Conservation (phyloP, 805 yeast species). For the Priceomyces castillae region DNA sequence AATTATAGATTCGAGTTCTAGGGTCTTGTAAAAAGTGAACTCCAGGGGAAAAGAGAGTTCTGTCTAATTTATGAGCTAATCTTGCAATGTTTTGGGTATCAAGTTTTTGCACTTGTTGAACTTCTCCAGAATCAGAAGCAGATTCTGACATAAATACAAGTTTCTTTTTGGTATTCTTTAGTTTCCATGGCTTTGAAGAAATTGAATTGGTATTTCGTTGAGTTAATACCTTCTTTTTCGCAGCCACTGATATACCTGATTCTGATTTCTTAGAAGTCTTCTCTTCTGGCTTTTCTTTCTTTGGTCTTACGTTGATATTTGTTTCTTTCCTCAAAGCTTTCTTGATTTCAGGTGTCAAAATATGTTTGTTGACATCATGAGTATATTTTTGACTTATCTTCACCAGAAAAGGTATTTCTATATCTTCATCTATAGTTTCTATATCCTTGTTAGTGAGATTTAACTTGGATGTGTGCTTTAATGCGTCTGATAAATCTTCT, state of each 20-base stretch:
- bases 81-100: conserved; percentile 44
- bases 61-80: conserved; percentile 63
- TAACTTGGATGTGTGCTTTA: conserved; percentile 11
- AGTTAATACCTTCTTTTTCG: not conserved
- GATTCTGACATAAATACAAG: not conserved
- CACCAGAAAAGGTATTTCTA: conserved; percentile 1
- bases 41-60: conserved; percentile 77
- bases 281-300: not conserved
- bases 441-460: conserved; percentile 7
- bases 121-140: conserved; percentile 5
- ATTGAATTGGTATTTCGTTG: not conserved
- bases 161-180: not conserved
- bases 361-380: conserved; percentile 9
- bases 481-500: conserved; percentile 11
- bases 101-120: conserved; percentile 15
- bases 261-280: not conserved
- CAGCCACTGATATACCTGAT: not conserved
- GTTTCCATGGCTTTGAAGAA: not conserved
- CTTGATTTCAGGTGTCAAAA: conserved; percentile 12
- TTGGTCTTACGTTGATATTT: conserved; percentile 1
- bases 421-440: conserved; percentile 10
- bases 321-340: conserved; percentile 10
- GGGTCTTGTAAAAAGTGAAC: conserved; percentile 78
- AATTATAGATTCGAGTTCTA: conserved; percentile 70
- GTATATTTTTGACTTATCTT: conserved; percentile 9